Evolutionary conservation across 2,329 filamentous ascomycete species (phyloP).

Genomic region (Escovopsis weberi): DNA sequence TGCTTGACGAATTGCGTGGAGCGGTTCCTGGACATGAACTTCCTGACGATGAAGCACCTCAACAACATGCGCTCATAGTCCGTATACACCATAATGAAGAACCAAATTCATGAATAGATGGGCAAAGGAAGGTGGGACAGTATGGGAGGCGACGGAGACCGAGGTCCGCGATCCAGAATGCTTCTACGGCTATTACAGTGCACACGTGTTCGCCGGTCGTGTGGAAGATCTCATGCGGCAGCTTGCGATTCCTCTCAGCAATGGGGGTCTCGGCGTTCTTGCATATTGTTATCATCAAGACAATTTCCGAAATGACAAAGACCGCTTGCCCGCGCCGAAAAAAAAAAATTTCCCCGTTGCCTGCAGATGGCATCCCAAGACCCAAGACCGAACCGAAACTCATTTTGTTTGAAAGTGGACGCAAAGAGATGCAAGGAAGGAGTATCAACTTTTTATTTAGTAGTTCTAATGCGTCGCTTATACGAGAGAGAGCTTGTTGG

Average conservation of each 20-base stretch:
- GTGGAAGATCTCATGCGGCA: too few species aligned
- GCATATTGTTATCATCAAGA: conserved; percentile 11
- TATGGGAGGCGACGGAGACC: too few species aligned
- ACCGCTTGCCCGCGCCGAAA: conserved; percentile 16
- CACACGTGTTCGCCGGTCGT: too few species aligned
- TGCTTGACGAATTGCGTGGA: conserved; percentile 91
- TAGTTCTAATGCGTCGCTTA: conserved; percentile 34
- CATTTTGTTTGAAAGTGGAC: too few species aligned
- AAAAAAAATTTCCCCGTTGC: conserved; percentile 18
- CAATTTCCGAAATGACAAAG: conserved; percentile 20
- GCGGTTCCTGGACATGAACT: conserved; percentile 79
- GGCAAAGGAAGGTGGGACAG: too few species aligned
- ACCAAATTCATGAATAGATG: too few species aligned
- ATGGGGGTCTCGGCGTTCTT: conserved; percentile 8
- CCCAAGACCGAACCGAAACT: conserved; percentile 25
- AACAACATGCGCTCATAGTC: conserved; percentile 37
- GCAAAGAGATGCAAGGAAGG: conserved; percentile 4
- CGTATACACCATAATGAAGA: too few species aligned
- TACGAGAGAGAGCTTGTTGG: conserved; percentile 96
- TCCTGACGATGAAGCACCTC: conserved; percentile 73
- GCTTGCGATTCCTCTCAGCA: too few species aligned
- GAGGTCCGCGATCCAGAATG: too few species aligned
- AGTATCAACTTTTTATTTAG: conserved; percentile 3
- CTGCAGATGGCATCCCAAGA: conserved; percentile 20
- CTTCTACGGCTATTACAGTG: too few species aligned